Conservation (phyloP, 306 rosid species). For the Pterocarpus santalinus region DNA sequence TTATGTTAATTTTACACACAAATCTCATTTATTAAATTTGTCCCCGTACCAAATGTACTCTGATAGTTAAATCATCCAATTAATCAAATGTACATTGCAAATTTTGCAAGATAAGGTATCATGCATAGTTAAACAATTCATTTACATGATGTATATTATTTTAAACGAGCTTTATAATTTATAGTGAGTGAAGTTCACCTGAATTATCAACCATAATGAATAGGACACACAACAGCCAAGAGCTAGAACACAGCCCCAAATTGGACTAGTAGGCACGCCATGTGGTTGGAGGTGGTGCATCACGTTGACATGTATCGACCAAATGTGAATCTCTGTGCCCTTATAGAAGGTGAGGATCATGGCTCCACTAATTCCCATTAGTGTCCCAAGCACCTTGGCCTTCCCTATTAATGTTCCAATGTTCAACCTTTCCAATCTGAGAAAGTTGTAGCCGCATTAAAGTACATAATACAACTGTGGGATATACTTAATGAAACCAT, state of each 20-base stretch:
- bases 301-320: slow-evolving; percentile 40
- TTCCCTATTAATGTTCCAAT: slow-evolving; percentile 40
- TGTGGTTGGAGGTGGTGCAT: not conserved
- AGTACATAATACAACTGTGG: no score
- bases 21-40: no score
- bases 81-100: no score
- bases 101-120: no score
- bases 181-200: slow-evolving; percentile 7
- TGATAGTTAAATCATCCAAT: no score
- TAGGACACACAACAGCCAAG: slow-evolving; percentile 39
- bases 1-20: no score
- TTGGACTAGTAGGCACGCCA: not conserved
- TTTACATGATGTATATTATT: no score
- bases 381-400: slow-evolving; percentile 40
- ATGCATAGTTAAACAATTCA: no score
- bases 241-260: slow-evolving; percentile 35
- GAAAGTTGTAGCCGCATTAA: not conserved
- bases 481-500: no score
- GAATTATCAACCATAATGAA: slow-evolving; percentile 45
- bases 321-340: slow-evolving; percentile 40
- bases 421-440: slow-evolving; percentile 41
- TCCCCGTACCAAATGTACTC: no score
- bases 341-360: slow-evolving; percentile 47
- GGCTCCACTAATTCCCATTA: slow-evolving; percentile 47
- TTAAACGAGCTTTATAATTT: no score